Base-by-base conservation (phyloP, 371 early-diverging fungal genomes). In the Furculomyces boomerangus region DNA sequence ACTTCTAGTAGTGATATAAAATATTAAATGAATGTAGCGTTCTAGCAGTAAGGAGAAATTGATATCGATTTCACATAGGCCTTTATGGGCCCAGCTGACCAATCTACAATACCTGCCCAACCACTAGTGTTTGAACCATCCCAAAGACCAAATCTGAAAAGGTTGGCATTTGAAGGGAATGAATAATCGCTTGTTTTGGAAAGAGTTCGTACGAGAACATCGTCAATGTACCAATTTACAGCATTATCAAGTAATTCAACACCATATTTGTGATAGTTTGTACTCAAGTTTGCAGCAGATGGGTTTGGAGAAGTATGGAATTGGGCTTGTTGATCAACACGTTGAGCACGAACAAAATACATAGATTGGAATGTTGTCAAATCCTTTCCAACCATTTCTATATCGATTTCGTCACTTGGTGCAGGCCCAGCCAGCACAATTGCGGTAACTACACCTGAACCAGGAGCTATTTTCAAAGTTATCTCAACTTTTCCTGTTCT, bases 301-400 rank as follows among this genome's bases (percentile, higher is more conserved):
- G 52, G 26, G 2, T 55, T 57, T 0, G 60, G 51, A 1, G 61
- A 51, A 47, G 58, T 55, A 25, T 63, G 39, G 37, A 50, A 60
- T n/a, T 51, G 47, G 3, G 61, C 55, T 35, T 46, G 44, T 7
- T 51, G 58, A 13, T 58, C 59, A 1, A 60, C 57, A 20, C 69
- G 66, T 52, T 67, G 62, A 14, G 64, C 69, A 14, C 61, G 57
- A 59, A 61, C 64, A 57, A 66, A 68, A 20, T 63, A 64, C 69
- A 68, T 68, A 14, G 61, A 60, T 53, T 67, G 69, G 14, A 57
- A 63, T 0, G 58, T 55, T 52, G 46, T 46, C 24, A 55, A 53
- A 50, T 67, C 60, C 50, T 55, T 64, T 32, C 69, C 69, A 2
- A 68, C 69, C 61, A 63, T 64, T 41, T 68, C 69, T 50, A 60